These are phyloP conservation scores for Yarrowia sp. DNA, from an alignment of 805 yeast species.

Conservation along the genomic window DNA sequence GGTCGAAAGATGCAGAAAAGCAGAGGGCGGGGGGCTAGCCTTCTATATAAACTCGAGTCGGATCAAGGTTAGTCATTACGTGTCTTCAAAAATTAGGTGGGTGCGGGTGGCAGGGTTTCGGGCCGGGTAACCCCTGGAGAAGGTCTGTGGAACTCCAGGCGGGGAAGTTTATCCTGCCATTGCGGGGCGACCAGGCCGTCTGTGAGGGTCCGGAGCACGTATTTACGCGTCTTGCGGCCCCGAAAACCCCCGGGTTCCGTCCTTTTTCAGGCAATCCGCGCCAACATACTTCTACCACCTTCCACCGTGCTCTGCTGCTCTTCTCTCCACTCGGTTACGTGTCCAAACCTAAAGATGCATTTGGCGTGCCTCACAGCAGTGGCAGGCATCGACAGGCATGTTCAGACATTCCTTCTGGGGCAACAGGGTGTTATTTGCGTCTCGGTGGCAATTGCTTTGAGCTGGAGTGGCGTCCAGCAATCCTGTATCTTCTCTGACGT, in stretches of 20 bases:
- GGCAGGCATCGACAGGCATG: slow-evolving; percentile 13
- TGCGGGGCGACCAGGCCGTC: too few relatives aligned
- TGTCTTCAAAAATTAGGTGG: slow-evolving; percentile 23
- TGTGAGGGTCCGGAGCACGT: too few relatives aligned
- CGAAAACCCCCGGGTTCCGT: too few relatives aligned
- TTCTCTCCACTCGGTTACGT: slow-evolving; percentile 25
- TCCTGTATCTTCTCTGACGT: too few relatives aligned
- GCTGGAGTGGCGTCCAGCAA: too few relatives aligned
- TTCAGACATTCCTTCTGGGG: neutral
- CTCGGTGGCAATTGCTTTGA: neutral
- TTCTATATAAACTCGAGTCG: slow-evolving; percentile 22
- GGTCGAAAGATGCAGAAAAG: slow-evolving; percentile 22
- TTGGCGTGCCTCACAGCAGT: slow-evolving; percentile 17
- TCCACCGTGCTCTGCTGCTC: neutral
- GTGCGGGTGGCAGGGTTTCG: slow-evolving; percentile 13
- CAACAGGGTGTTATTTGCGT: too few relatives aligned
- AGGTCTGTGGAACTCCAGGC: neutral
- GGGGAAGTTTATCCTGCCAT: slow-evolving; percentile 20
- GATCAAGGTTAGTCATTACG: slow-evolving; percentile 26
- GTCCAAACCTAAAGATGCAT: slow-evolving; percentile 15
- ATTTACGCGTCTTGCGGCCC: too few relatives aligned
- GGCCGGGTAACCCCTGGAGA: slow-evolving; percentile 3
- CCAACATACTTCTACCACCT: neutral
- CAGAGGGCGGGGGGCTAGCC: neutral
- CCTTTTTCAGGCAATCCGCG: too few relatives aligned